Evolutionary conservation across 495 filamentous ascomycete species (phyloP).

Genomic region (Xylaria sp.): DNA sequence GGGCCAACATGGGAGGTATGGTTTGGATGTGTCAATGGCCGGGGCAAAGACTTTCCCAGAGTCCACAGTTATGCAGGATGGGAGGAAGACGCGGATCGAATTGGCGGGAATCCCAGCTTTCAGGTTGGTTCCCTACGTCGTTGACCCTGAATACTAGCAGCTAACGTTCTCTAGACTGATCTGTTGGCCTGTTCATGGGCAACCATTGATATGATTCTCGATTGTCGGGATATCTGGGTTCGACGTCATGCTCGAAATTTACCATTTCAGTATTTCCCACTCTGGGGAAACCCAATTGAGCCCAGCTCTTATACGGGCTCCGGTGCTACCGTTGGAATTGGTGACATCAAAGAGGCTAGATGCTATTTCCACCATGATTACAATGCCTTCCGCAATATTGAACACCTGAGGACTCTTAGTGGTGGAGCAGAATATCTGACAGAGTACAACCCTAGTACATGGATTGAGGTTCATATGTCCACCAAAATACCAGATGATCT

Average conservation of each 20-base stretch:
- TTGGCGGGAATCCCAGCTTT: constrained; percentile 41
- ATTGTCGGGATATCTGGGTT: constrained; percentile 33
- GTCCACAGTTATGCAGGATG: constrained; percentile 15
- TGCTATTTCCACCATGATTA: constrained; percentile 31
- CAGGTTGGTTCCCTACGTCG: constrained; percentile 38
- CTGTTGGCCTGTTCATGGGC: constrained; percentile 44
- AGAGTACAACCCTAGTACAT: constrained; percentile 1
- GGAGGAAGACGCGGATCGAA: constrained; percentile 13
- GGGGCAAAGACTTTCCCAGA: not conserved
- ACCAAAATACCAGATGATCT: constrained; percentile 44
- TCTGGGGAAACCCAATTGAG: constrained; percentile 29
- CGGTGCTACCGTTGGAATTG: not conserved
- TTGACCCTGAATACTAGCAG: not conserved
- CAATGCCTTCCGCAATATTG: constrained; percentile 28
- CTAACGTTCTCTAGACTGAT: constrained; percentile 37
- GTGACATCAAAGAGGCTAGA: constrained; percentile 23
- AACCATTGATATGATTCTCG: constrained; percentile 37
- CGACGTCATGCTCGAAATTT: constrained; percentile 17
- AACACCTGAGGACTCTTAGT: not conserved
- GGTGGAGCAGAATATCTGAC: not conserved
- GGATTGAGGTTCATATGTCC: constrained; percentile 40
- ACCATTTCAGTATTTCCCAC: constrained; percentile 1
- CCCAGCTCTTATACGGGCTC: not conserved
- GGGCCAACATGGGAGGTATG: constrained; percentile 47
- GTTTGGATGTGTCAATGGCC: constrained; percentile 32